Evolutionary conservation across 768 basidiomycete genomes (phyloP).

Genomic region (Auriculariales sp.): DNA sequence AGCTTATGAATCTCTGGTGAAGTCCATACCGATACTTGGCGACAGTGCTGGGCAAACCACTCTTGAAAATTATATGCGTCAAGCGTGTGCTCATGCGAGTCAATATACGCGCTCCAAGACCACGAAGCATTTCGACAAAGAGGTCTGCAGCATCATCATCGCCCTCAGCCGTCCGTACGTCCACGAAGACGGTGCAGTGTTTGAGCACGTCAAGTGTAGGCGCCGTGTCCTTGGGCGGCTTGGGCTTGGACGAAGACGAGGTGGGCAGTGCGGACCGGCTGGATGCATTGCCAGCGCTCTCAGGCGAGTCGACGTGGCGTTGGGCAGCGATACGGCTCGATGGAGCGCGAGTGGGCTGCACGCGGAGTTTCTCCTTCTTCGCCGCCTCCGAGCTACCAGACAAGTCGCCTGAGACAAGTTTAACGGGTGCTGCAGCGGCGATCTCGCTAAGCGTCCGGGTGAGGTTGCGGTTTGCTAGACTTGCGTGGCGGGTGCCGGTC

Average conservation of each 20-base stretch:
- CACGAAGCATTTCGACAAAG: slow-evolving; percentile 72
- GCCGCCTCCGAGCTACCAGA: not conserved
- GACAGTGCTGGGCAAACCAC: slow-evolving; percentile 61
- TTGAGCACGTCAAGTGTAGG: slow-evolving; percentile 32
- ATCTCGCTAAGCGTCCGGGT: not conserved
- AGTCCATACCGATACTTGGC: slow-evolving; percentile 47
- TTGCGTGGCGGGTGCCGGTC: not conserved
- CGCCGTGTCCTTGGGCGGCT: not conserved
- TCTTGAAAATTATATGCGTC: slow-evolving; percentile 79
- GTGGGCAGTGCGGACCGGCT: not conserved
- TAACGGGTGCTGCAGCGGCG: not conserved
- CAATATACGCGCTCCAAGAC: slow-evolving; percentile 63
- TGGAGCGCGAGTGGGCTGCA: not conserved
- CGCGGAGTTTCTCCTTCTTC: not conserved
- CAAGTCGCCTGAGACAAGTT: not conserved
- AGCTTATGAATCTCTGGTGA: not conserved
- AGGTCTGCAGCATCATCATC: slow-evolving; percentile 69
- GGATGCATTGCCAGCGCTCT: too few species aligned
- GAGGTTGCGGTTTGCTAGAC: not conserved
- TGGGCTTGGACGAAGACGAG: not conserved
- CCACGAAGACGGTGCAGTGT: slow-evolving; percentile 71
- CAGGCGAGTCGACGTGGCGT: not conserved
- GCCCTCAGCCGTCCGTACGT: slow-evolving; percentile 58
- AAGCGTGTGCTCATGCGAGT: slow-evolving; percentile 54
- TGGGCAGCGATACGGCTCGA: not conserved